phyloP scores from a whole-genome alignment of 2,329 filamentous ascomycete species.

The Sporothrix brunneoviolacea region DNA sequence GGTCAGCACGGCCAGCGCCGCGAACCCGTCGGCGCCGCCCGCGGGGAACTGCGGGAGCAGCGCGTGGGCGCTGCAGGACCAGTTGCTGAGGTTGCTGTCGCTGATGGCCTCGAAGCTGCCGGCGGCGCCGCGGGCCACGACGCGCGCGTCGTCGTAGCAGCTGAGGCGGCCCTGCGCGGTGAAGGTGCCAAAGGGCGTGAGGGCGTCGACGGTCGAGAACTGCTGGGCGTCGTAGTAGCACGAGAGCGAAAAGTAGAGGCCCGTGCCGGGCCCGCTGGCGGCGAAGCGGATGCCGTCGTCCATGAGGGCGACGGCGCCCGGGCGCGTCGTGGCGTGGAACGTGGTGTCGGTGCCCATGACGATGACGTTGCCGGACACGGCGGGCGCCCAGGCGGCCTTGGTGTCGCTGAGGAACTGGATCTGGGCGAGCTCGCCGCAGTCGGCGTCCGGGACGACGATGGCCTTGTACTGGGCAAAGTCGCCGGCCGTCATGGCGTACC shows the following conservation, averaged over 20 bases:
- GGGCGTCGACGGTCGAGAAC: constrained; percentile 20
- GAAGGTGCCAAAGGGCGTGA: constrained; percentile 33
- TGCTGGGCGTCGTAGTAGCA: constrained; percentile 32
- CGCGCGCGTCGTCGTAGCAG: constrained; percentile 35
- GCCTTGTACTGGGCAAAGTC: constrained; percentile 40
- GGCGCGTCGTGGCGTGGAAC: constrained; percentile 23
- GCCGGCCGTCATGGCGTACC: constrained; percentile 25
- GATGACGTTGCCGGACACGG: constrained; percentile 35
- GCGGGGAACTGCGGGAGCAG: constrained; percentile 33
- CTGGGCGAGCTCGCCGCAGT: constrained; percentile 24
- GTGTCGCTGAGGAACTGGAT: constrained; percentile 34
- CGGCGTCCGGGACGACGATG: constrained; percentile 36
- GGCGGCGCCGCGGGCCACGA: constrained; percentile 29
- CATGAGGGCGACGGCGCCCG: constrained; percentile 31
- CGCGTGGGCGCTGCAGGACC: constrained; percentile 37
- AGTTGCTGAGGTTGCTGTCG: constrained; percentile 33
- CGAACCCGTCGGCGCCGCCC: constrained; percentile 29
- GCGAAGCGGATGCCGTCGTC: constrained; percentile 29
- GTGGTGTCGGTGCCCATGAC: constrained; percentile 35
- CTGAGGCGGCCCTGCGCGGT: constrained; percentile 31
- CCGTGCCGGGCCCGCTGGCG: constrained; percentile 17
- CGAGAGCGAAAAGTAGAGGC: constrained; percentile 34
- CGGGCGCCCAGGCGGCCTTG: constrained; percentile 33
- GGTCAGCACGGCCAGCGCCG: constrained; percentile 35
- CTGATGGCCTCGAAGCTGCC: constrained; percentile 27